Base-by-base conservation (phyloP, 2,329 filamentous ascomycete genomes). In the Neonectria faginata region DNA sequence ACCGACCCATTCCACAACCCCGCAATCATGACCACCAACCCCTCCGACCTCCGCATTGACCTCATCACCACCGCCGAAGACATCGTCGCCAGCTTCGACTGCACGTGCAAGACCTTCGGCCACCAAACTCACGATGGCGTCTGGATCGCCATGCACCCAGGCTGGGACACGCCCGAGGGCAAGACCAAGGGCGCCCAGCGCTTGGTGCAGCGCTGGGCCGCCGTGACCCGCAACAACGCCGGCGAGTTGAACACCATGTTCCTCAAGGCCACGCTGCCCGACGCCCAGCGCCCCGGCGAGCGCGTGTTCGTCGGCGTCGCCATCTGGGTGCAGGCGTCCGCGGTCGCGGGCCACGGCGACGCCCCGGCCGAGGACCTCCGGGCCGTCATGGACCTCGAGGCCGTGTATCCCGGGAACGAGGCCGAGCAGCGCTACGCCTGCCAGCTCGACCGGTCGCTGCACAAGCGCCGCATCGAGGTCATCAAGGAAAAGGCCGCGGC, bases 321-420 rank as follows among this genome's bases (percentile, higher is more conserved):
- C 3, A 83, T 88, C 60, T 89, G 87, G 87, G 70, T 78, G 9
- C 86, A 89, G 67, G 73, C 78, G 0, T 88, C 86, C 0, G 74
- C 78, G 7, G 80, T 87, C 0, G 76, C 80, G 2, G 86, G 85
- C 12, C 72, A 80, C 53, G 86, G 86, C 12, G 81, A 84, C 27
- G 66, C 62, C 25, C 80, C 77, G 1, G 60, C 76, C 20, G 72
- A 77, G 14, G 76, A 81, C 20, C 68, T 83, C 3, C 69, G 66
- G 57, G 55, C 62, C 7, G 69, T 58, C 0, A 58, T 77, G 33
- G 72, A 80, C 36, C 67, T 83, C 1, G 73, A 79, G 9, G 72
- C 68, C 1, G 61, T 83, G 12, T 81, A 83, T 60, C 83, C 84
- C 0, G 81, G 70, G 1, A 70, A 86, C 60, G 76, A 81, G 41